Base-by-base conservation (phyloP, 2,329 filamentous ascomycete genomes). In the Trichoderma cornu-damae region DNA sequence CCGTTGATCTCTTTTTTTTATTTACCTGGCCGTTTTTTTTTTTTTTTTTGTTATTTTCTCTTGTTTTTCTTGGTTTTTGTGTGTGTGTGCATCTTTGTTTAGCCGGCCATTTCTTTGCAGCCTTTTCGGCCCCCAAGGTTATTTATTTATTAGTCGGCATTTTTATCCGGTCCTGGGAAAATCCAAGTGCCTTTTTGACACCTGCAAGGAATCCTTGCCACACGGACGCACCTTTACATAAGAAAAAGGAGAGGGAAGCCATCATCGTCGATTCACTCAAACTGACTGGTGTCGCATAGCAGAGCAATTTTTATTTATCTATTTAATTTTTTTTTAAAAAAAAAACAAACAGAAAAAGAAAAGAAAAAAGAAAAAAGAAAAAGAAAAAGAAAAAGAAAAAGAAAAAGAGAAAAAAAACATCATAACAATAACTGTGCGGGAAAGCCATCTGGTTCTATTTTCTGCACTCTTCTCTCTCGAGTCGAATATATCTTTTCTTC, bases 141-240 rank as follows among this genome's bases (percentile, higher is more conserved):
- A n/a, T n/a, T n/a, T n/a, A n/a, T n/a, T 42, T 52, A 43, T 30
- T 44, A 35, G 50, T 44, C 40, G 40, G 20, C 26, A 18, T 53
- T 35, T 43, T 26, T 53, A 28, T 35, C 50, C 38, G 50, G 22
- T n/a, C 40, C 50, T 38, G 3, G 34, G n/a, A n/a, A n/a, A 28
- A 16, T 50, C 34, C 47, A 16, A 34, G 24, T 28, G 32, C 47
- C 24, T 34, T 53, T 28, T n/a, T n/a, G n/a, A n/a, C 34, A 44
- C 50, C 40, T 53, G 40, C 38, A 53, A 28, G 28, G 35, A 52
- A 44, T 26, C 50, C 50, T 44, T 53, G 50, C 50, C n/a, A 53
- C 30, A 20, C 24, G n/a, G 30, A 35, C 7, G 20, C 14, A 35
- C 35, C 20, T 34, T 43, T 43, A 35, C 30, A 44, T 44, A 44